Evolutionary conservation across 257 asterid species (phyloP), one percentile per base, ranked within the genome.

Genomic region (Cynanchum wilfordii): DNA sequence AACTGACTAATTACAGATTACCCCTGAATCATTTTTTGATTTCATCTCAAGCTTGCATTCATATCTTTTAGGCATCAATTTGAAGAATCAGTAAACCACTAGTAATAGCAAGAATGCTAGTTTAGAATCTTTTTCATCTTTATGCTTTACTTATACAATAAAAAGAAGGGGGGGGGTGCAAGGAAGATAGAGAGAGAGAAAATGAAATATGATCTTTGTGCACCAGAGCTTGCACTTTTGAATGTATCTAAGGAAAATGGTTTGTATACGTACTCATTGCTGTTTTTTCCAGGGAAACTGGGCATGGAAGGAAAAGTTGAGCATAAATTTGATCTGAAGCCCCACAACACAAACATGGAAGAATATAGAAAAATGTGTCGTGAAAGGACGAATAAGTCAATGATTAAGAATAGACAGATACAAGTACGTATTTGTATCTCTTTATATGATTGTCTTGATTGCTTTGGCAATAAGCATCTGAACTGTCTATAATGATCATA

Each of bases 321-420:
- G 66, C 92, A 89, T 70, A 91, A 93, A 80, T 93, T 93, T 86
- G 98, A 93, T 80, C 85, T 93, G 97, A 91, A 90, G 79, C 98
- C 97, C 33, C 92, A 85, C 50, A 78, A 75, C 40, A 55, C 74
- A 54, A 83, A 80, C 76, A 73, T 80, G 82, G 87, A 83, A 65
- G 87, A 83, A 74, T 94, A 94, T 82, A 77, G 95, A 68, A 88
- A 84, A 76, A 76, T 94, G 93, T 94, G 99, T 58, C 89, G 97
- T 75, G 99, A 94, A 76, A 91, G 99, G 80, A 94, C 99, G 68
- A 91, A 86, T 71, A 91, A 88, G 73, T 91, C 97, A 30, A 89
- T 89, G 96, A 75, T 91, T 66, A 94, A 91, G 88, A 87, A 80
- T 79, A 87, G 99, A 63, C 97, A 94, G 87, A 85, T 91, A 73